These are phyloP conservation scores for Iberis amara DNA, from an alignment of 441 rosid genomes.

Conservation along the genomic window DNA sequence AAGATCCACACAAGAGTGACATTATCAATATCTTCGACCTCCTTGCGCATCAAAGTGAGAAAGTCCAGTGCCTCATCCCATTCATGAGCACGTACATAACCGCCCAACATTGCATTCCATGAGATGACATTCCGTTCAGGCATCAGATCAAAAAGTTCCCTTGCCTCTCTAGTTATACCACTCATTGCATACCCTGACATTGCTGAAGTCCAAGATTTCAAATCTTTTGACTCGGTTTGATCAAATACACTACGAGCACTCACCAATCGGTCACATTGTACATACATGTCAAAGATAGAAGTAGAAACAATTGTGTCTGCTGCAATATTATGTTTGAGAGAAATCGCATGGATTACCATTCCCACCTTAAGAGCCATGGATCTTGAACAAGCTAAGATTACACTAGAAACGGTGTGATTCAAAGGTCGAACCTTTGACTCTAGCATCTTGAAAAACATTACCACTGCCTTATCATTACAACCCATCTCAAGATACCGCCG, in stretches of 20 bases:
- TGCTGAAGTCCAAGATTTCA: constrained; percentile 66
- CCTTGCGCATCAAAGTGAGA: constrained; percentile 41
- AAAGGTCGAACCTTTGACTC: constrained; percentile 43
- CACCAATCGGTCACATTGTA: constrained; percentile 53
- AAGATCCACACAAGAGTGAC: constrained; percentile 54
- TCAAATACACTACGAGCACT: constrained; percentile 59
- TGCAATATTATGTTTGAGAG: constrained; percentile 39
- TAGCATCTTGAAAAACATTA: constrained; percentile 57
- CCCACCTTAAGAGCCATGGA: constrained; percentile 49
- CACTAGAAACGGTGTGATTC: constrained; percentile 64
- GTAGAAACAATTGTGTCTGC: constrained; percentile 51
- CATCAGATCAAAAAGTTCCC: constrained; percentile 69
- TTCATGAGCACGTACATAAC: constrained; percentile 43
- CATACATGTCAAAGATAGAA: constrained; percentile 66
- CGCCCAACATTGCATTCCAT: constrained; percentile 79
- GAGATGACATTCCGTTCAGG: constrained; percentile 66
- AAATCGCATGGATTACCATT: constrained; percentile 61
- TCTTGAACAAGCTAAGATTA: constrained; percentile 65
- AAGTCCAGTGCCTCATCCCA: constrained; percentile 70
- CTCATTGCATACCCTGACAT: constrained; percentile 62
- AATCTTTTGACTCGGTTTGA: constrained; percentile 44
- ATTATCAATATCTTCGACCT: constrained; percentile 46
- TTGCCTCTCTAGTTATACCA: constrained; percentile 57
- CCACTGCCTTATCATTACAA: constrained; percentile 46
- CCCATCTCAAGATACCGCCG: constrained; percentile 74